Conservation (phyloP, 78 protist genomes). For the Creolimax fragrantissima region DNA sequence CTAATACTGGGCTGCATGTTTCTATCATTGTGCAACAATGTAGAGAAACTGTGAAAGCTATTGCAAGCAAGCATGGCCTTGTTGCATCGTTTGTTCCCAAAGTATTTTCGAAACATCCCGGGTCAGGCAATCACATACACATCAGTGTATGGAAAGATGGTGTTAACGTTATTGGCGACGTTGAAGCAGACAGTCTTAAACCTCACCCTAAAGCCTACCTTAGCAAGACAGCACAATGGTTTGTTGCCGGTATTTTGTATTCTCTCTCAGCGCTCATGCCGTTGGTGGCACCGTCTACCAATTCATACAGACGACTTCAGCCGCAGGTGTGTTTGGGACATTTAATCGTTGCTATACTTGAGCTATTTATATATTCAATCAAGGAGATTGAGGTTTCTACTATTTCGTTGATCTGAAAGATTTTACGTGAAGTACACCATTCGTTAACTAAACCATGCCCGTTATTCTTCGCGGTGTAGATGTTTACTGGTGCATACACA, state of each 20-base stretch:
- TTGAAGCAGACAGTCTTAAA: too few species aligned
- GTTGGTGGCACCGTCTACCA: not conserved
- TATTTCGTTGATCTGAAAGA: too few species aligned
- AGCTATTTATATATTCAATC: too few species aligned
- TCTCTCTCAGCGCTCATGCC: not conserved
- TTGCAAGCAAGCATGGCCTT: not conserved
- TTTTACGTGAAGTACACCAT: too few species aligned
- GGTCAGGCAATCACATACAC: not conserved
- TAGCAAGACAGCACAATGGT: not conserved
- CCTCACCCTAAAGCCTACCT: not conserved
- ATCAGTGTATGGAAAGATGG: not conserved
- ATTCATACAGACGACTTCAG: not conserved
- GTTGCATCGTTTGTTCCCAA: not conserved
- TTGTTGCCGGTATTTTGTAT: not conserved
- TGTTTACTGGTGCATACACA: not conserved
- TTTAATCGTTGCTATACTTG: too few species aligned
- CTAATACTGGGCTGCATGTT: too few species aligned
- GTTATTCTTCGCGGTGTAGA: too few species aligned
- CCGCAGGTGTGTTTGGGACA: too few species aligned
- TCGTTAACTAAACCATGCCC: too few species aligned
- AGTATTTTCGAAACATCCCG: not conserved
- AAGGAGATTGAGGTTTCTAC: too few species aligned
- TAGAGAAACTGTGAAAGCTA: not conserved
- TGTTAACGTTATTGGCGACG: not conserved
- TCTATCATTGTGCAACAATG: too few species aligned